These are phyloP conservation scores for Delphinella strobiligena DNA, from an alignment of 2,329 filamentous ascomycete genomes.

Conservation along the genomic window DNA sequence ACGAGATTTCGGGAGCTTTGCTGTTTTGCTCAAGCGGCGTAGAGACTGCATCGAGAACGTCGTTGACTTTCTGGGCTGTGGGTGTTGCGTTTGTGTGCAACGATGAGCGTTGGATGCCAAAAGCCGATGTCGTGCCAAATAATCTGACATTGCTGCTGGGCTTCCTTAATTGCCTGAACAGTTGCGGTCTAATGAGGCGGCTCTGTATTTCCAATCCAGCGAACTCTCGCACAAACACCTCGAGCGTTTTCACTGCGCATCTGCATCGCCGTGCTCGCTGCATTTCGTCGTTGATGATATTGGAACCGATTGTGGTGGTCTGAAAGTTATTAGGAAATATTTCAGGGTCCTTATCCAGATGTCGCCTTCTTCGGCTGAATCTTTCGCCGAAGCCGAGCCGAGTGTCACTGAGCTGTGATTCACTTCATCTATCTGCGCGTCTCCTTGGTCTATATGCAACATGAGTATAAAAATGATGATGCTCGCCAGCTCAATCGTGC, in stretches of 20 bases:
- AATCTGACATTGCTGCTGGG: conserved; percentile 8
- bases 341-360: not conserved
- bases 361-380: not conserved
- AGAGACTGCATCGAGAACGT: too few relatives aligned
- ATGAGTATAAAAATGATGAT: not conserved
- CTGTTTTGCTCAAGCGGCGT: too few relatives aligned
- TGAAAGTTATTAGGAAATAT: not conserved
- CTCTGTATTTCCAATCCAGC: conserved; percentile 13
- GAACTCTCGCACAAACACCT: conserved; percentile 14
- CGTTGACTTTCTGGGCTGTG: conserved; percentile 8
- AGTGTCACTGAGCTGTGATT: too few relatives aligned
- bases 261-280: conserved; percentile 8
- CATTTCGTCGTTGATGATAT: not conserved
- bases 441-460: too few relatives aligned
- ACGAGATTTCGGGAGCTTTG: too few relatives aligned
- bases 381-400: not conserved
- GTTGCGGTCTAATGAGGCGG: conserved; percentile 8
- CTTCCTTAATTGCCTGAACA: too few relatives aligned
- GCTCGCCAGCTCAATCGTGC: not conserved
- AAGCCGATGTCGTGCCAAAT: conserved; percentile 6
- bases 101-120: conserved; percentile 1
- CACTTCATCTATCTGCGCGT: not conserved
- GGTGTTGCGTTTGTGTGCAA: not conserved
- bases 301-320: too few relatives aligned
- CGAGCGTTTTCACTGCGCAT: conserved; percentile 15